Conservation (phyloP, 2,329 filamentous ascomycete species). For the Magnaporthiopsis incrustans region DNA sequence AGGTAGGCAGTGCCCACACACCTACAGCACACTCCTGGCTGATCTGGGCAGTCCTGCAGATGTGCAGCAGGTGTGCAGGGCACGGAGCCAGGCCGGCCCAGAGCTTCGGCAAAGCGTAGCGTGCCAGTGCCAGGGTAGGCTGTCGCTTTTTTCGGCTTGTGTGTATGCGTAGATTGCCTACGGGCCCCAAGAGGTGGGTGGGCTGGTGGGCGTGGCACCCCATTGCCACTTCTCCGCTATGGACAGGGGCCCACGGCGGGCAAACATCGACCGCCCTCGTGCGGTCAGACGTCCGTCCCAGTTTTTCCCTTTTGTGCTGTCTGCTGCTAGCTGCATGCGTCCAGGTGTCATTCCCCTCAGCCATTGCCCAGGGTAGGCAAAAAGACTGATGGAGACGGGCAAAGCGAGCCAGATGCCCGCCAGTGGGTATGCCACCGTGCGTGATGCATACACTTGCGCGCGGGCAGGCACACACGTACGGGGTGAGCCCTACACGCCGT, state of each 20-base stretch:
- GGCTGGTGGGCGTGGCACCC: neutral
- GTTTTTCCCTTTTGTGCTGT: neutral
- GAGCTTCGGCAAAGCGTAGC: neutral
- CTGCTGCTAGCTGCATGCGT: no score
- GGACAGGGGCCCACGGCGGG: neutral
- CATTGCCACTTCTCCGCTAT: neutral
- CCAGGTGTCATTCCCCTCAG: neutral
- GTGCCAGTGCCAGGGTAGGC: neutral
- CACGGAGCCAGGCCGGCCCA: neutral
- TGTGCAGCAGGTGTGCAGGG: neutral
- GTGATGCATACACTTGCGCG: no score
- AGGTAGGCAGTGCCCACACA: neutral
- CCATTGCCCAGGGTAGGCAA: neutral
- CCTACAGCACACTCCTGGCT: neutral
- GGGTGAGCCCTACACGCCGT: neutral
- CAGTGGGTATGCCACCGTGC: neutral
- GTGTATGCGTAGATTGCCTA: neutral
- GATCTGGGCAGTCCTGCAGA: neutral
- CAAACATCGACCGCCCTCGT: neutral
- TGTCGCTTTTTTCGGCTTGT: neutral
- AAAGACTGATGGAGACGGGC: neutral
- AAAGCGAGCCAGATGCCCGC: neutral
- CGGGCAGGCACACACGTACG: no score
- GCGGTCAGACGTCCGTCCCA: no score
- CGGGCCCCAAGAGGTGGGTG: neutral